Evolutionary conservation across 2,329 filamentous ascomycete species (phyloP).

Genomic region (Fusarium irregulare): DNA sequence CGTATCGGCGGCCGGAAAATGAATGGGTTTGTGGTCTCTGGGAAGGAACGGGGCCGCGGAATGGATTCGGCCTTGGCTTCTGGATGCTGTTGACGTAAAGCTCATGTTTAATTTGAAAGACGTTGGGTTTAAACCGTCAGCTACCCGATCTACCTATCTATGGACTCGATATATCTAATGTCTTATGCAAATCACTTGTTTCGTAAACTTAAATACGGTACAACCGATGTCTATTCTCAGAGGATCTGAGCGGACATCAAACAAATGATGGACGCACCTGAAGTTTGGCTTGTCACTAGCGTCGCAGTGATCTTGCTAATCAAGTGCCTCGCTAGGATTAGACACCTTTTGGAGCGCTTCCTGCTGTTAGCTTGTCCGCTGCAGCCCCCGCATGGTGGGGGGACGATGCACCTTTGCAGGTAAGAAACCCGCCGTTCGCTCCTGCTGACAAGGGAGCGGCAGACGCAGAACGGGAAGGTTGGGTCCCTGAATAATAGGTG

Average conservation of each 20-base stretch:
- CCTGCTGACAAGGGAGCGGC: constrained; percentile 28
- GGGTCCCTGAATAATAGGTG: constrained; percentile 31
- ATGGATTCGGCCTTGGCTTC: constrained; percentile 16
- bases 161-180: background rate
- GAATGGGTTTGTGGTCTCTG: constrained; percentile 4
- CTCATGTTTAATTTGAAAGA: background rate
- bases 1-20: constrained; percentile 31
- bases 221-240: constrained; percentile 1
- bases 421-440: constrained; percentile 20
- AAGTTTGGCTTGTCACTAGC: constrained; percentile 17
- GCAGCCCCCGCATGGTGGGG: constrained; percentile 38
- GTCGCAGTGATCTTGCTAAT: constrained; percentile 29
- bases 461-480: constrained; percentile 14
- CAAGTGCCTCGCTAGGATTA: constrained; percentile 35
- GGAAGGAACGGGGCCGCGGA: constrained; percentile 27
- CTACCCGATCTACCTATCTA: background rate
- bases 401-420: constrained; percentile 31
- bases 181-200: background rate
- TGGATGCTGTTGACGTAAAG: background rate
- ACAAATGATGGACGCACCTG: background rate
- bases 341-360: constrained; percentile 22
- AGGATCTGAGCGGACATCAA: constrained; percentile 13
- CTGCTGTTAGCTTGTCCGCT: constrained; percentile 12
- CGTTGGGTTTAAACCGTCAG: background rate
- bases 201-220: background rate